Base-by-base conservation (phyloP, 306 rosid genomes). In the Rosa multiflora region DNA sequence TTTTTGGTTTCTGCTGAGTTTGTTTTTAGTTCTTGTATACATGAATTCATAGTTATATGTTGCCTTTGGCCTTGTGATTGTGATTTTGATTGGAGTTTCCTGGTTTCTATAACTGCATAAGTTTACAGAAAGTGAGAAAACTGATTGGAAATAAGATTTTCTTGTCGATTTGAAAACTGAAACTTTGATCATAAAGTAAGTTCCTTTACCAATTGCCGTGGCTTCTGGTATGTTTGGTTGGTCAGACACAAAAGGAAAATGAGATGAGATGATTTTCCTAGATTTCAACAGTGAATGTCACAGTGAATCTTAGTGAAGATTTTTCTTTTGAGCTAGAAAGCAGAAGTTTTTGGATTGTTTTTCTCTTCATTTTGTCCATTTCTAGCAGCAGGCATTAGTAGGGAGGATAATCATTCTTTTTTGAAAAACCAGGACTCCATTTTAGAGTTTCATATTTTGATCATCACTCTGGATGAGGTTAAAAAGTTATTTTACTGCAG, bases 211-310 rank as follows among this genome's bases (percentile, higher is more conserved):
- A 21, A 21, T 67, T 29, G 37, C 75, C 69, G 39, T 70, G 10
- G 55, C 74, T 68, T 42, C 42, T 71, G 74, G 48, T 15, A 8
- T 76, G 80, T 81, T 76, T 74, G 79, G 68, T 51, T 76, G 81
- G 76, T 81, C 72, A 40, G 53, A 23, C 76, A 42, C 40, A 32
- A 67, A 58, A 46, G 80, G 61, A 73, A 53, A 55, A 58, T 23
- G 68, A 69, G 72, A 84, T 51, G 70, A 75, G 52, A 78, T 11
- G 21, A 10, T 35, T 51, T 55, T 37, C 17, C 75, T 56, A 4
- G 76, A n/a, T 74, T 43, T 61, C 49, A 29, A 76, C 71, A 29
- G 42, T 7, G 37, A 67, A 37, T 73, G 35, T 18, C 42, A 1
- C 9, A 23, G 58, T 42, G 20, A 47, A 13, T 72, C 29, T 67